A percentile compares a stretch with the other conserved stretches of the same genome.
phyloP scores from a whole-genome alignment of 148 eudicot genomes.

The Persicaria maculosa region DNA sequence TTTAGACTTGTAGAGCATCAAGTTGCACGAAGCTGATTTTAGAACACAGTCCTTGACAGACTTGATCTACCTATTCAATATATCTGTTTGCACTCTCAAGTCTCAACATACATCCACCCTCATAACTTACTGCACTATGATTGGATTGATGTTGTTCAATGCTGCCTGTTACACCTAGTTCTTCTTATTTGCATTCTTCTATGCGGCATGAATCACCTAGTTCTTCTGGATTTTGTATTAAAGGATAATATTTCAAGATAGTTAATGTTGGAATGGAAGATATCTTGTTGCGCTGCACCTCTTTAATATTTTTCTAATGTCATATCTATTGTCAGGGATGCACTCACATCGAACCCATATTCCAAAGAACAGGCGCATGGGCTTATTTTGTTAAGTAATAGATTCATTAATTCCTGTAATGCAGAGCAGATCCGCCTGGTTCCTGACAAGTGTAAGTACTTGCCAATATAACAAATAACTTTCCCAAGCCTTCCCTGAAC shows the following conservation, averaged over 20 bases:
- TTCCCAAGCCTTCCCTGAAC: background rate
- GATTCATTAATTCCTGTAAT: constrained; percentile 57
- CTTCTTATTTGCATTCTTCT: background rate
- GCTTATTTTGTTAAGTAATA: constrained; percentile 34
- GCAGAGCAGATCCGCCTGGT: constrained; percentile 82
- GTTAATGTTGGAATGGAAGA: background rate
- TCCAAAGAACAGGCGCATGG: constrained; percentile 57
- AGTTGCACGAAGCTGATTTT: background rate
- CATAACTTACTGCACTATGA: background rate
- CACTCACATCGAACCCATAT: constrained; percentile 39
- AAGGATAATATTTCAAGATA: background rate
- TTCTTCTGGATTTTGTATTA: background rate
- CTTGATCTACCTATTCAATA: background rate
- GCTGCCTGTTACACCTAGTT: background rate
- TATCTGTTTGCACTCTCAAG: background rate
- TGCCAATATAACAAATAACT: background rate
- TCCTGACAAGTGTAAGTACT: constrained; percentile 66
- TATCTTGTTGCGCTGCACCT: background rate
- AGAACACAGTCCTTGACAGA: background rate
- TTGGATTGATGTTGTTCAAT: background rate
- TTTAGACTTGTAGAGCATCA: background rate
- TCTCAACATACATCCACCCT: background rate
- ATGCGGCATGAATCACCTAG: background rate
- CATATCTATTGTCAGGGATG: constrained; percentile 51
- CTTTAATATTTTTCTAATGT: background rate